A percentile compares a stretch with the other conserved stretches of the same genome.
Conservation (phyloP, 768 basidiomycete species). For the Suillus variegatus region DNA sequence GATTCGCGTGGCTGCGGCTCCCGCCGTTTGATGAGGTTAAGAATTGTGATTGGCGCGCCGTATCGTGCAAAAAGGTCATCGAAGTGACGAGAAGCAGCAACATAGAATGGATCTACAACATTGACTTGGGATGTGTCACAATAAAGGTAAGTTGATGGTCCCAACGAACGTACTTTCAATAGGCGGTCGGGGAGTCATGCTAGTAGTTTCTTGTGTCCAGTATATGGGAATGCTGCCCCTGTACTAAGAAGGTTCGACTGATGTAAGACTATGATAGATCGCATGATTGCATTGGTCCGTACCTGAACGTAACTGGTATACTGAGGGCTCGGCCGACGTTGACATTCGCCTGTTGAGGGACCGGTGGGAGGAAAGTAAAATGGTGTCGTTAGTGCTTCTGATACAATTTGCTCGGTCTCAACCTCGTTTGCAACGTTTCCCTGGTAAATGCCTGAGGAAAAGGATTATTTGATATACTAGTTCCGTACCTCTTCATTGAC, state of each 20-base stretch:
- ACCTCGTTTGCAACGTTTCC: conserved; percentile 99
- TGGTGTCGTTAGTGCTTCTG: conserved; percentile 84
- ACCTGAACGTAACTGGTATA: conserved; percentile 97
- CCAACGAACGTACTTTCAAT: conserved; percentile 76
- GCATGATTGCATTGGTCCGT: conserved; percentile 5
- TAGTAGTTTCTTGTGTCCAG: conserved; percentile 93
- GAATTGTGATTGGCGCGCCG: conserved; percentile 84
- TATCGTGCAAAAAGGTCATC: conserved; percentile 89
- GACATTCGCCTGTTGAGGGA: conserved; percentile 33
- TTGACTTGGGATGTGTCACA: conserved; percentile 57
- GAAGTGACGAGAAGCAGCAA: conserved; percentile 91
- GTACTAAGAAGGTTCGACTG: conserved; percentile 49
- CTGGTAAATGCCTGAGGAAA: conserved; percentile 38
- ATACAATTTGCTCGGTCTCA: conserved; percentile 97
- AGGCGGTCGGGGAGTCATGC: conserved; percentile 90
- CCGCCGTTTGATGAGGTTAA: conserved; percentile 92
- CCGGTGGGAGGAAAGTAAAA: conserved; percentile 72
- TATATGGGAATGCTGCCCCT: conserved; percentile 94
- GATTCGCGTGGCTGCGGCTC: conserved; percentile 82
- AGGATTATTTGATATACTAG: neutral
- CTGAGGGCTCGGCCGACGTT: conserved; percentile 71
- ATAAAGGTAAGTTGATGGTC: conserved; percentile 3
- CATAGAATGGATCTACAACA: conserved; percentile 93
- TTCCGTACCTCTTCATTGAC: conserved; percentile 81
- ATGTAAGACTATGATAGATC: conserved; percentile 2